A percentile compares a stretch with the other conserved stretches of the same genome.
Evolutionary conservation across 108 stramenopile genomes (phyloP).

Genomic region (Nannochloropsis gaditana): DNA sequence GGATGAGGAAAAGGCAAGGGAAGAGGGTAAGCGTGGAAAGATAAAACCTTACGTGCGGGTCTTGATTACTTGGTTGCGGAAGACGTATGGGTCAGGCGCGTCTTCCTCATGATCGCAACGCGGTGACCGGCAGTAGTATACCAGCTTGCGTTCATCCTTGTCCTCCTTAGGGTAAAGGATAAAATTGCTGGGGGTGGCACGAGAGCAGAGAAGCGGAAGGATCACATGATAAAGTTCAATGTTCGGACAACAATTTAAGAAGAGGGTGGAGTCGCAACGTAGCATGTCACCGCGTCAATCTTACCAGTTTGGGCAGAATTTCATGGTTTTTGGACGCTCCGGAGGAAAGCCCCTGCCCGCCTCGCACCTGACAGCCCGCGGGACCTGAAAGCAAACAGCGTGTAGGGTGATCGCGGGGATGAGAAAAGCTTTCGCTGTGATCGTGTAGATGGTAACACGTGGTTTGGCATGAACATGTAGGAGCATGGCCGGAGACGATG

Average conservation of each 20-base stretch:
- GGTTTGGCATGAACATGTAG: too few relatives aligned
- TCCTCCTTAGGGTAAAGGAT: constrained; percentile 12
- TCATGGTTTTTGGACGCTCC: neutral
- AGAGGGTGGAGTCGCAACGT: too few relatives aligned
- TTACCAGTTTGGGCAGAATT: constrained; percentile 18
- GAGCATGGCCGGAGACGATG: too few relatives aligned
- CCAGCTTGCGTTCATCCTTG: neutral
- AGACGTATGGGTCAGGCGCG: constrained; percentile 10
- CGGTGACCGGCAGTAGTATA: neutral
- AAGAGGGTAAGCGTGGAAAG: neutral
- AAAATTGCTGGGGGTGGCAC: neutral
- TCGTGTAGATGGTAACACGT: too few relatives aligned
- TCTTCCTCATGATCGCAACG: constrained; percentile 7
- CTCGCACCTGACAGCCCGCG: too few relatives aligned
- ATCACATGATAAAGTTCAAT: too few relatives aligned
- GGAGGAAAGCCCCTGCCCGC: too few relatives aligned
- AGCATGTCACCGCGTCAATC: too few relatives aligned
- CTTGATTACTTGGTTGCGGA: constrained; percentile 18
- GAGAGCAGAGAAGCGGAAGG: neutral
- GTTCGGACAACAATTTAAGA: too few relatives aligned
- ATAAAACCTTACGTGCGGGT: constrained; percentile 9
- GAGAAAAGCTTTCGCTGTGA: too few relatives aligned
- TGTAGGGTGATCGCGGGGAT: too few relatives aligned
- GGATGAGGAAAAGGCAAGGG: neutral
- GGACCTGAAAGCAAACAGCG: too few relatives aligned